Evolutionary conservation across 179 eudicot species (phyloP), one percentile per base, ranked within the genome.

Genomic region (Silene noctiflora): DNA sequence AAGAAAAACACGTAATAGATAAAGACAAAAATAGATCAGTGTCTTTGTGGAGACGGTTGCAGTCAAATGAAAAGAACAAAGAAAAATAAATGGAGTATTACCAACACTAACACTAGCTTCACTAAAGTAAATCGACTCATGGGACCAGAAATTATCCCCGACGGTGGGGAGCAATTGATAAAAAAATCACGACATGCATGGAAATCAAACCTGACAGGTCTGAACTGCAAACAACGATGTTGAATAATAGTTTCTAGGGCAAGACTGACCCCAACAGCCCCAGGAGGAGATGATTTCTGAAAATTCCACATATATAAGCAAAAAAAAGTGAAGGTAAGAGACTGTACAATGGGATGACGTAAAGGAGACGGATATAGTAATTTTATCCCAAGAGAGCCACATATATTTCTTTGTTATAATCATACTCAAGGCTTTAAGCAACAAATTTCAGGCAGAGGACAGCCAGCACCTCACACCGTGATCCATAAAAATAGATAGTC

Each of bases 231-330:
- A 71, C 87, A 81, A 70, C 89, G 83, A 81, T 88, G 93, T 69
- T 88, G 88, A 78, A 91, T 85, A 78, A 95, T 85, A 20, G 96
- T 93, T 88, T 91, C 97, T 55, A 95, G 79, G 46, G 99, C 99
- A 72, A 95, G 81, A 84, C 99, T 93, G 59, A 84, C 85, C 78
- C 99, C 99, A 79, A 93, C 98, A 72, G 97, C 98, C 66, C 96
- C 94, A 56, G 98, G 97, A 21, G 93, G 93, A 77, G 85, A 84
- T 79, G 98, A 91, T 86, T 85, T 93, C 97, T 95, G 88, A 66
- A 76, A 75, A 78, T 53, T 55, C 22, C 33, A 74, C 29, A 67
- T 33, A 51, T 59, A 62, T 25, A n/a, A 51, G 63, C 51, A 13
- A 19, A 46, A 16, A 24, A 5, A 4, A 58, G 56, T 20, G 14